These are phyloP conservation scores for Durio zibethinus DNA, from an alignment of 345 rosid species.

Conservation along the genomic window DNA sequence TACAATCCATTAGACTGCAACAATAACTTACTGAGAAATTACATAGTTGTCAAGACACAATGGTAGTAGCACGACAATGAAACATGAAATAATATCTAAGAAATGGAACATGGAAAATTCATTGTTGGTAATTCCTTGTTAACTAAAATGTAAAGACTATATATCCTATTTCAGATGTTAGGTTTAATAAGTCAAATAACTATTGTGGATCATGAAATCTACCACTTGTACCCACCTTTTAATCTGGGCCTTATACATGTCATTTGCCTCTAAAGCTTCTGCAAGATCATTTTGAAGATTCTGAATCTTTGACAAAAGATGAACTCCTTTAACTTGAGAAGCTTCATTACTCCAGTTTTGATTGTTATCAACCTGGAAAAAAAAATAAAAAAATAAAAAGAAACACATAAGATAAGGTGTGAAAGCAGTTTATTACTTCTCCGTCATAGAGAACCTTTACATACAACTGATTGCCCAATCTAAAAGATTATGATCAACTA, in stretches of 20 bases:
- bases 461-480: conserved; percentile 4
- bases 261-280: conserved; percentile 55
- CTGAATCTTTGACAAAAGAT: conserved; percentile 39
- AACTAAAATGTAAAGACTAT: background rate
- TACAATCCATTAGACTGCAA: background rate
- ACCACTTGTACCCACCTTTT: conserved; percentile 34
- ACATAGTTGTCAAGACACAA: background rate
- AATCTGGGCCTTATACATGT: conserved; percentile 51
- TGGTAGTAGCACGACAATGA: background rate
- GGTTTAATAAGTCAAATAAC: background rate
- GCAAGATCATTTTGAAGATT: conserved; percentile 50
- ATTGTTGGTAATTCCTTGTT: background rate
- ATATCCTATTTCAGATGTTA: background rate
- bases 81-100: background rate
- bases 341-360: conserved; percentile 15
- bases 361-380: conserved; percentile 30
- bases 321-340: conserved; percentile 19
- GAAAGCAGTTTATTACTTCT: conserved; percentile 5
- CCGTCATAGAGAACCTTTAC: background rate
- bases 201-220: background rate
- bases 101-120: background rate
- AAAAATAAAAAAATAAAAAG: background rate
- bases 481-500: background rate
- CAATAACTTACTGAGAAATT: background rate
- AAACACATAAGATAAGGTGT: background rate